Conservation (phyloP, 805 yeast species). For the Ogataea ramenticola region DNA sequence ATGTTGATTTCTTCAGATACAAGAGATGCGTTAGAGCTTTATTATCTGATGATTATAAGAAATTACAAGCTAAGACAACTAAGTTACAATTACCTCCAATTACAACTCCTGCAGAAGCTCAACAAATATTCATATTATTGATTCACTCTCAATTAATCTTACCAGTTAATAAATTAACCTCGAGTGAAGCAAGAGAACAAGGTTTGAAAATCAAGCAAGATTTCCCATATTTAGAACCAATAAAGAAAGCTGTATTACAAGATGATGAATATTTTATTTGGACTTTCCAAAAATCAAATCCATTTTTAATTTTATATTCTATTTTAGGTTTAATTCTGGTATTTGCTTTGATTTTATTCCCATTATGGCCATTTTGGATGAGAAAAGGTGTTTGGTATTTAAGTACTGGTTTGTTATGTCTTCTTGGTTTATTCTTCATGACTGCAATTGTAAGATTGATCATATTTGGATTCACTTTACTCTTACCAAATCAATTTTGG, state of each 20-base stretch:
- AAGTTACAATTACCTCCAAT: constrained; percentile 30
- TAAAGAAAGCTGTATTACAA: constrained; percentile 49
- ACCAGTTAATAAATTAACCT: constrained; percentile 70
- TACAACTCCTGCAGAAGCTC: constrained; percentile 46
- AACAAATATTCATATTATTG: constrained; percentile 53
- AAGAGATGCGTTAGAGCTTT: constrained; percentile 81
- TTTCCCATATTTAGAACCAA: constrained; percentile 51
- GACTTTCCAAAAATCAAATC: constrained; percentile 70
- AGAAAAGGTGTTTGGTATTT: constrained; percentile 87
- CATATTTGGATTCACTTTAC: constrained; percentile 52
- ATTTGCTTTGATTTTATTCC: constrained; percentile 68
- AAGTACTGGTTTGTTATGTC: constrained; percentile 67
- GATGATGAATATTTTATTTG: constrained; percentile 76
- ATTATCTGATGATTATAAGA: constrained; percentile 60
- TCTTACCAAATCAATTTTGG: constrained; percentile 81
- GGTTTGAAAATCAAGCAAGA: constrained; percentile 57
- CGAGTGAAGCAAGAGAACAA: constrained; percentile 54
- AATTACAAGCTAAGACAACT: constrained; percentile 26
- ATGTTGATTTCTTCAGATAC: constrained; percentile 77
- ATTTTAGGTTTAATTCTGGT: constrained; percentile 59
- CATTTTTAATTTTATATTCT: constrained; percentile 54
- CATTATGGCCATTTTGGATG: constrained; percentile 91
- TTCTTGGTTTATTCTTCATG: constrained; percentile 68
- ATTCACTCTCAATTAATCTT: constrained; percentile 68
- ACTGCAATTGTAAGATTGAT: constrained; percentile 76